phyloP scores from a whole-genome alignment of 2,329 filamentous ascomycete genomes.

The Dactylellina parvicollis region DNA sequence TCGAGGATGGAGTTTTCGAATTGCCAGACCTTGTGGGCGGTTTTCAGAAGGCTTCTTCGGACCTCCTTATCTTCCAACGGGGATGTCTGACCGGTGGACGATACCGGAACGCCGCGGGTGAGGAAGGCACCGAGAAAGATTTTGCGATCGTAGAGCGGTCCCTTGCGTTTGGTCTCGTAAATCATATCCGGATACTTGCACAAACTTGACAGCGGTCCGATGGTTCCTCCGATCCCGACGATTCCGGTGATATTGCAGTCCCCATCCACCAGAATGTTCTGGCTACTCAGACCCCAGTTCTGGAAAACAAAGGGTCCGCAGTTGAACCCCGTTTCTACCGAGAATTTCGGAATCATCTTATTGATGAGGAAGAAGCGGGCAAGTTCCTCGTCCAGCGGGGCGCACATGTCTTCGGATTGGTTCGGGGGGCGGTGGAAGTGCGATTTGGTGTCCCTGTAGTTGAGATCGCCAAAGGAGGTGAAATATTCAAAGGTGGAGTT shows the following conservation, averaged over 20 bases:
- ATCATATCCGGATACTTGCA: constrained; percentile 52
- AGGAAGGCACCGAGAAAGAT: constrained; percentile 47
- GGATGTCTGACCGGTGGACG: constrained; percentile 8
- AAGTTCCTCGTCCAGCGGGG: constrained; percentile 50
- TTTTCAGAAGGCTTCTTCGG: constrained; percentile 27
- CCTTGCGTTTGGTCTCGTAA: constrained; percentile 49
- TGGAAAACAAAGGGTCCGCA: constrained; percentile 49
- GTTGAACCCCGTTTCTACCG: constrained; percentile 50
- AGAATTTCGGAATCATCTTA: constrained; percentile 54
- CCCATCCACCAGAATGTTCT: constrained; percentile 37
- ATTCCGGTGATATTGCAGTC: constrained; percentile 51
- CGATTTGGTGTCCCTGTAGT: constrained; percentile 43
- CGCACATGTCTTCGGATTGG: constrained; percentile 33
- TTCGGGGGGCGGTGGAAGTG: constrained; percentile 33
- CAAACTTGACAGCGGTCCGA: constrained; percentile 41
- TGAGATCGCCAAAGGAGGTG: constrained; percentile 42
- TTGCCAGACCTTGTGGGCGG: constrained; percentile 51
- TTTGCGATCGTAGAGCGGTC: constrained; percentile 48
- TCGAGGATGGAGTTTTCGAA: constrained; percentile 52
- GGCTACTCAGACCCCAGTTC: constrained; percentile 40
- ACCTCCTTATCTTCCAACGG: constrained; percentile 34
- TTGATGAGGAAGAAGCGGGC: constrained; percentile 51
- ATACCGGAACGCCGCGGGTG: constrained; percentile 28
- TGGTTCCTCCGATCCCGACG: constrained; percentile 26
- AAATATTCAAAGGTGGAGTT: constrained; percentile 41